Evolutionary conservation across 495 filamentous ascomycete species (phyloP).

Genomic region (Friedmanniomyces simplex): DNA sequence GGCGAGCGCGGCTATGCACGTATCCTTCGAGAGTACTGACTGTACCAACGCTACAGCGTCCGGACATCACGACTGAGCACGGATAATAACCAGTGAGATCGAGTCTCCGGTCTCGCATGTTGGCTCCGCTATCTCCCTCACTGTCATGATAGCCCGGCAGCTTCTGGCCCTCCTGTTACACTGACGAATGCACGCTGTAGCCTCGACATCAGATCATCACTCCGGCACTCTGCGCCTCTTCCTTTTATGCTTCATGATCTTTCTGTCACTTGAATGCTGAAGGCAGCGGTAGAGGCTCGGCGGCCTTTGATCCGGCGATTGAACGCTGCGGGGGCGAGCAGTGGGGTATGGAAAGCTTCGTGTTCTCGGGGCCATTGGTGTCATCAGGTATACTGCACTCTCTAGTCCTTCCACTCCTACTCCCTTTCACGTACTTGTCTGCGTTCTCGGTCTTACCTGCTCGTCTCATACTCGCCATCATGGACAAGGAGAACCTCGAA

Average conservation of each 20-base stretch:
- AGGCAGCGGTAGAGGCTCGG: not conserved
- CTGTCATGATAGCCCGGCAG: too few species aligned
- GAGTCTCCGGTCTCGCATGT: too few species aligned
- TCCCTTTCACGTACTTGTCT: not conserved
- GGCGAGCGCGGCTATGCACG: not conserved
- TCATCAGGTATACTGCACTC: not conserved
- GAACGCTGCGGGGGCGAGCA: not conserved
- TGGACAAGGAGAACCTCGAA: conserved; percentile 36
- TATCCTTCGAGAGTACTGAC: not conserved
- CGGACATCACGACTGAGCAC: too few species aligned
- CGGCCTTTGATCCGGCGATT: not conserved
- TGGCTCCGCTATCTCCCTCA: not conserved
- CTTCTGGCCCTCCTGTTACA: too few species aligned
- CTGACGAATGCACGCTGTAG: too few species aligned
- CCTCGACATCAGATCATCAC: too few species aligned
- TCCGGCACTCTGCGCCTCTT: too few species aligned
- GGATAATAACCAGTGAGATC: too few species aligned
- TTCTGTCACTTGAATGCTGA: too few species aligned
- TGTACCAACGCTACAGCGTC: too few species aligned
- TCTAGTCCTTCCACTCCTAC: not conserved
- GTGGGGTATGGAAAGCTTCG: not conserved
- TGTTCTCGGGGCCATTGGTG: not conserved
- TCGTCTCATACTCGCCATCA: conserved; percentile 16
- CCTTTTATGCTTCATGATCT: not conserved
- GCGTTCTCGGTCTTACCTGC: not conserved